phyloP scores from a whole-genome alignment of 192 early-diverging fungal species.

The Coemansia sp. region DNA sequence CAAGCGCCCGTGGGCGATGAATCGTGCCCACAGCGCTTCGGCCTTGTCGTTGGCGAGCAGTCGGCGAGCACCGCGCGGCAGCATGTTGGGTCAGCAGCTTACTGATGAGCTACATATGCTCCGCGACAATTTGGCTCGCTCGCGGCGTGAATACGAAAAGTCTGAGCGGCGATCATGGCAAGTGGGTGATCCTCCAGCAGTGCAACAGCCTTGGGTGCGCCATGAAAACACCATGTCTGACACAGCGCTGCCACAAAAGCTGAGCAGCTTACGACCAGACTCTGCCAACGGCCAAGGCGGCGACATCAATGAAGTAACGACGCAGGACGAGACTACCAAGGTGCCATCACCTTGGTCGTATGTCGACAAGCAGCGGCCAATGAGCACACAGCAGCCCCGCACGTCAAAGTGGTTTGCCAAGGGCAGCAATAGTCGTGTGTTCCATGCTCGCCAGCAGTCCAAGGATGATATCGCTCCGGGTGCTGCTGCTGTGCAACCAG shows the following conservation, averaged over 20 bases:
- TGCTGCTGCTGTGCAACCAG: background rate
- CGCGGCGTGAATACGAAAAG: slow-evolving; percentile 27
- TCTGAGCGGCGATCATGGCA: slow-evolving; percentile 50
- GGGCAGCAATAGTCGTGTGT: background rate
- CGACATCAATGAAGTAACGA: slow-evolving; percentile 2
- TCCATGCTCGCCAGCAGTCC: slow-evolving; percentile 3
- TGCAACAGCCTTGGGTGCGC: slow-evolving; percentile 44
- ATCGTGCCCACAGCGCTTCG: slow-evolving; percentile 41
- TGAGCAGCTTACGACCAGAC: background rate
- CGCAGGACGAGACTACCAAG: slow-evolving; percentile 17
- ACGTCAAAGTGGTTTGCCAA: slow-evolving; percentile 38
- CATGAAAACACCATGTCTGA: slow-evolving; percentile 42
- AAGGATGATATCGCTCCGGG: slow-evolving; percentile 10
- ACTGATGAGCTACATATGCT: slow-evolving; percentile 50
- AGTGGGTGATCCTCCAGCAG: slow-evolving; percentile 19
- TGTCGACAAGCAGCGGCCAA: slow-evolving; percentile 33
- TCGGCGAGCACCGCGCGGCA: slow-evolving; percentile 39
- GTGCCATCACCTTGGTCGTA: slow-evolving; percentile 44
- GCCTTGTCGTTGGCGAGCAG: slow-evolving; percentile 29
- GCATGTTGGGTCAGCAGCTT: slow-evolving; percentile 56
- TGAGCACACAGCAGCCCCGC: slow-evolving; percentile 39
- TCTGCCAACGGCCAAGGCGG: background rate
- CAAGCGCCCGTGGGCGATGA: slow-evolving; percentile 35
- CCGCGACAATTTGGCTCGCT: slow-evolving; percentile 39
- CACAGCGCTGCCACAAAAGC: slow-evolving; percentile 34